Conservation (phyloP, 2,329 filamentous ascomycete species). For the Aspergillus glaucus region DNA sequence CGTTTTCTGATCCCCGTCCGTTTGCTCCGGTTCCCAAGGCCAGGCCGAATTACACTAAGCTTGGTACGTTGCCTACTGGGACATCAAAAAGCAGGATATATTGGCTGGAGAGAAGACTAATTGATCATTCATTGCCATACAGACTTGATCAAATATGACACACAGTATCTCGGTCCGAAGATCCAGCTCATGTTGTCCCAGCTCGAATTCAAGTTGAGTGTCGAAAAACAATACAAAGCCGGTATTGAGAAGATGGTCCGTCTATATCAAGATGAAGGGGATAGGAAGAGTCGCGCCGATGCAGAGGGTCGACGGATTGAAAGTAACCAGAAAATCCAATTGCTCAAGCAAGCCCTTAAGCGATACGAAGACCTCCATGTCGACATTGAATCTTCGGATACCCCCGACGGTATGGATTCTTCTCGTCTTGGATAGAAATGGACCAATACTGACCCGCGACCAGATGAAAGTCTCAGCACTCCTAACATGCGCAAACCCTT, state of each 20-base stretch:
- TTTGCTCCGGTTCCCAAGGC: slow-evolving; percentile 63
- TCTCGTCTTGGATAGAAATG: neutral
- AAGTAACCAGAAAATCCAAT: slow-evolving; percentile 95
- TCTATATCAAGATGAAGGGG: slow-evolving; percentile 93
- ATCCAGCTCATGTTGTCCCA: slow-evolving; percentile 99
- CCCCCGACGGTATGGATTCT: slow-evolving; percentile 64
- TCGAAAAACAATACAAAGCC: slow-evolving; percentile 98
- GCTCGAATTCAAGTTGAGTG: slow-evolving; percentile 96
- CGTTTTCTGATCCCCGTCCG: slow-evolving; percentile 68
- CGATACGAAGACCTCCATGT: slow-evolving; percentile 96
- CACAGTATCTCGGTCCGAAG: slow-evolving; percentile 85
- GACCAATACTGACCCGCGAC: slow-evolving; percentile 20
- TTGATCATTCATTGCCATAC: slow-evolving; percentile 1
- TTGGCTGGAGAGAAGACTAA: neutral
- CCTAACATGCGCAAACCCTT: slow-evolving; percentile 95
- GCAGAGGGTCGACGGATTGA: slow-evolving; percentile 84
- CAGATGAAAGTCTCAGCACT: slow-evolving; percentile 93
- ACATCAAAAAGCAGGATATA: too few relatives aligned
- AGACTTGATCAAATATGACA: slow-evolving; percentile 99
- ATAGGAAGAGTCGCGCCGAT: slow-evolving; percentile 90
- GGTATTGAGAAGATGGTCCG: slow-evolving; percentile 99
- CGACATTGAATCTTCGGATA: slow-evolving; percentile 74
- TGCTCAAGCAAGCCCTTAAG: slow-evolving; percentile 91
- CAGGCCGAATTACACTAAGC: slow-evolving; percentile 88
- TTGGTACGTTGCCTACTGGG: slow-evolving; percentile 58